Percentiles rank a stretch among this genome's conserved stretches.
phyloP scores from a whole-genome alignment of 2,329 filamentous ascomycete species.

The Aspergillus brasiliensis region DNA sequence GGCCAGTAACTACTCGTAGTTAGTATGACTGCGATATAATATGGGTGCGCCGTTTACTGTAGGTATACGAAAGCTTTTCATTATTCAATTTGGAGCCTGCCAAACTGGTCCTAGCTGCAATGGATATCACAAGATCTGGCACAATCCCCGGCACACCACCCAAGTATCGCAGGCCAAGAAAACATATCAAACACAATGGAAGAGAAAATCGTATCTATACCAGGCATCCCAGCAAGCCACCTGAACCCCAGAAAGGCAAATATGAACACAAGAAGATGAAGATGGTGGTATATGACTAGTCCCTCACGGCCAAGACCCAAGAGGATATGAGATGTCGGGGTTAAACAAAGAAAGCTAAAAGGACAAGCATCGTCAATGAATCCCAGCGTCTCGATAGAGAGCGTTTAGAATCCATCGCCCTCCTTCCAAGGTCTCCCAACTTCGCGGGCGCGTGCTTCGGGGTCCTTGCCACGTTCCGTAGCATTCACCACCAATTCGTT shows the following conservation, averaged over 20 bases:
- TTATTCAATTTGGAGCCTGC: constrained; percentile 18
- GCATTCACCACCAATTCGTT: constrained; percentile 48
- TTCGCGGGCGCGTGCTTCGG: constrained; percentile 54
- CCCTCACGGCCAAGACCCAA: background rate
- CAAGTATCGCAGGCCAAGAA: background rate
- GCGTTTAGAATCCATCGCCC: constrained; percentile 55
- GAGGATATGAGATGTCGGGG: background rate
- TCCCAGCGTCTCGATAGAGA: background rate
- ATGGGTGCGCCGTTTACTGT: background rate
- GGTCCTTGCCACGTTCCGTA: constrained; percentile 54
- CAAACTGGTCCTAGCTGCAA: constrained; percentile 10
- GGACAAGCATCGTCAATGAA: no score
- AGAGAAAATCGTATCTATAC: background rate
- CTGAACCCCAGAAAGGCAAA: background rate
- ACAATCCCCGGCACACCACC: background rate
- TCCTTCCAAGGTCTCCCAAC: constrained; percentile 57
- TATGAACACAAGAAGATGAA: background rate
- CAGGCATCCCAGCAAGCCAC: background rate
- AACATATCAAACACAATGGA: background rate
- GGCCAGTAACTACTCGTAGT: no score
- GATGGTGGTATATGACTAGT: background rate
- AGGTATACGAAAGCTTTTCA: background rate
- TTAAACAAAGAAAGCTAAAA: background rate
- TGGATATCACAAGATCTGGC: background rate
- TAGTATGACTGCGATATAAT: no score